These are phyloP conservation scores for Nitzschia sp. DNA, from an alignment of 108 stramenopile species.

Conservation along the genomic window DNA sequence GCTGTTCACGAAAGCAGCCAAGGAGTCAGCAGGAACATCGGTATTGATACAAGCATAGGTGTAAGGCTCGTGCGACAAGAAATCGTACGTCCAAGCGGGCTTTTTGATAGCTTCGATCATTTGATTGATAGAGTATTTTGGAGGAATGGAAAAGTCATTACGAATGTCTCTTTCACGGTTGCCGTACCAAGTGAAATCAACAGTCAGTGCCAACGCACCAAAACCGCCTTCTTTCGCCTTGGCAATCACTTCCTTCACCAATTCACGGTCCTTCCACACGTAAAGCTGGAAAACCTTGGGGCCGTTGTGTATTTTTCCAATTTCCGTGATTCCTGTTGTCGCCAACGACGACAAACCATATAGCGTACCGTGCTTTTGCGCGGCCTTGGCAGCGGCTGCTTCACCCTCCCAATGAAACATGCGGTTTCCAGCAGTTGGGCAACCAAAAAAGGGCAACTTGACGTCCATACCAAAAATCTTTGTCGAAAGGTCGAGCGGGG, in stretches of 20 bases:
- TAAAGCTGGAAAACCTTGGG: slow-evolving; percentile 97
- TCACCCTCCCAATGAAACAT: slow-evolving; percentile 96
- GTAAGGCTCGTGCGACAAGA: slow-evolving; percentile 87
- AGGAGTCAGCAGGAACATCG: slow-evolving; percentile 88
- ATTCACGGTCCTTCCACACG: slow-evolving; percentile 96
- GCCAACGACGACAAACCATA: slow-evolving; percentile 89
- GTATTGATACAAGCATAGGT: slow-evolving; percentile 90
- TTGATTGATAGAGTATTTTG: slow-evolving; percentile 83
- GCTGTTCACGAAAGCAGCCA: slow-evolving; percentile 95
- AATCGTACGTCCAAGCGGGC: slow-evolving; percentile 92
- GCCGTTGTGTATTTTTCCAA: slow-evolving; percentile 69
- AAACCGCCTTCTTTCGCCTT: slow-evolving; percentile 95
- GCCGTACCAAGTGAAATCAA: slow-evolving; percentile 97
- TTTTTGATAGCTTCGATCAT: slow-evolving; percentile 83
- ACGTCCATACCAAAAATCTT: slow-evolving; percentile 86
- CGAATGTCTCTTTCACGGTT: slow-evolving; percentile 96
- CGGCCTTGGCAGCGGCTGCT: slow-evolving; percentile 86
- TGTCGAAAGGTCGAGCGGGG: slow-evolving; percentile 83
- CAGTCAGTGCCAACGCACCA: slow-evolving; percentile 93
- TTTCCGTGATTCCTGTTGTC: slow-evolving; percentile 85
- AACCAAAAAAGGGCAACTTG: slow-evolving; percentile 87
- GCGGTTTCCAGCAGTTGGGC: slow-evolving; percentile 91
- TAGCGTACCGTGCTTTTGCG: slow-evolving; percentile 83
- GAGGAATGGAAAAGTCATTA: slow-evolving; percentile 96
- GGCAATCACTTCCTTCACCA: slow-evolving; percentile 91